phyloP scores from a whole-genome alignment of 805 yeast genomes.

The Candida methanosorbosa region DNA sequence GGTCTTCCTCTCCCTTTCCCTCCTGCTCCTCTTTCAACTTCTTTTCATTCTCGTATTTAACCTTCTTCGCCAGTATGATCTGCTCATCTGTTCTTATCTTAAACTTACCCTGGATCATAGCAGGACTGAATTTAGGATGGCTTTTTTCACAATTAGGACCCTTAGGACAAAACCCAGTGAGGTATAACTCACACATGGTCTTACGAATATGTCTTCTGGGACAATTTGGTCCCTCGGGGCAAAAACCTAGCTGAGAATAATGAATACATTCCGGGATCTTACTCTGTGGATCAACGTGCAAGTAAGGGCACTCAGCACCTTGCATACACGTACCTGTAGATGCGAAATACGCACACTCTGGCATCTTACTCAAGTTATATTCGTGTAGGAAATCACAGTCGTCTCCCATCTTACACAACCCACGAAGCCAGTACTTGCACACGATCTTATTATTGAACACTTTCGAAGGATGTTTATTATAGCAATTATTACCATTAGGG shows the following conservation, averaged over 20 bases:
- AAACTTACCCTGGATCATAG: conserved; percentile 34
- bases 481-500: conserved; percentile 81
- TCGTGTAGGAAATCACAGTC: conserved; percentile 96
- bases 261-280: conserved; percentile 83
- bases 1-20: conserved; percentile 4
- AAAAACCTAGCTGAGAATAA: conserved; percentile 76
- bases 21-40: conserved; percentile 12
- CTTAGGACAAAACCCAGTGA: conserved; percentile 89
- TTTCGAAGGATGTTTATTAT: conserved; percentile 70
- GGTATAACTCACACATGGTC: conserved; percentile 65
- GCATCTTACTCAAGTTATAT: conserved; percentile 89
- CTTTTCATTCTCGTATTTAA: conserved; percentile 9
- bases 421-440: conserved; percentile 97
- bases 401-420: conserved; percentile 93
- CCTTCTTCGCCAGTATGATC: conserved; percentile 17
- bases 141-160: conserved; percentile 70
- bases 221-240: conserved; percentile 87
- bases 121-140: conserved; percentile 71
- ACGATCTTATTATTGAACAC: conserved; percentile 68
- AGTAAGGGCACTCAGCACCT: conserved; percentile 86
- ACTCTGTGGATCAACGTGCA: conserved; percentile 83
- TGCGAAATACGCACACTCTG: conserved; percentile 85
- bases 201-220: conserved; percentile 71
- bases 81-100: conserved; percentile 35
- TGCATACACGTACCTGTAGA: conserved; percentile 85